Conservation (phyloP, 2,329 filamentous ascomycete species). For the Calcarisporium arbuscula region DNA sequence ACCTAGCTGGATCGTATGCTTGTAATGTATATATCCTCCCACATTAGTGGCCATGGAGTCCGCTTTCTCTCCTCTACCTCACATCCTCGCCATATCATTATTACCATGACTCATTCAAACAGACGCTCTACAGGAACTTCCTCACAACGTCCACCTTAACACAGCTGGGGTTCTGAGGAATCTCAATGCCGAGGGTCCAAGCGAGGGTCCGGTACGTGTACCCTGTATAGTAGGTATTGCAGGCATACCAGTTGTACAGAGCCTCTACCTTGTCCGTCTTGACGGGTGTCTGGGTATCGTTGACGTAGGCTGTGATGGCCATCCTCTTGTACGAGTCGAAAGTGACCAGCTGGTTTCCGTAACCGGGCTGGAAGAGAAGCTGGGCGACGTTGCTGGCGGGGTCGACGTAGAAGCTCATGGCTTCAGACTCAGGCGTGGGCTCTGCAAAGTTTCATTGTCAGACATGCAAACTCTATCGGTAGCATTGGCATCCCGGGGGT, state of each 20-base stretch:
- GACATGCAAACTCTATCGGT: no score
- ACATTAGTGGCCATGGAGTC: no score
- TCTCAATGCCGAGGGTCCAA: slow-evolving; percentile 14
- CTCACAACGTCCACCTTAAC: slow-evolving; percentile 15
- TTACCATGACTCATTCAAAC: no score
- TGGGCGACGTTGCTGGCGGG: slow-evolving; percentile 16
- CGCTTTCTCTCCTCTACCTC: no score
- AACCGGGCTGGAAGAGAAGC: slow-evolving; percentile 12
- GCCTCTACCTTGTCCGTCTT: slow-evolving; percentile 1
- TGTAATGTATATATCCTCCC: no score
- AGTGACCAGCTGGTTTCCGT: slow-evolving; percentile 15
- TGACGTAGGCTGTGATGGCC: slow-evolving; percentile 11
- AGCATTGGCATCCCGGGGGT: no score
- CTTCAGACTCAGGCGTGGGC: slow-evolving; percentile 1
- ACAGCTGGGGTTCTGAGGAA: slow-evolving; percentile 17
- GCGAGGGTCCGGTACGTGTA: slow-evolving; percentile 13
- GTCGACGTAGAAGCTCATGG: slow-evolving; percentile 14
- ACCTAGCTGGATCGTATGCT: no score
- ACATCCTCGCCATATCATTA: no score
- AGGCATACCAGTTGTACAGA: slow-evolving; percentile 15
- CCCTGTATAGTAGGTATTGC: slow-evolving; percentile 10
- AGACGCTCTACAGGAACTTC: no score
- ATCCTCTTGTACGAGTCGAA: slow-evolving; percentile 13
- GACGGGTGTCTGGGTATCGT: slow-evolving; percentile 12
- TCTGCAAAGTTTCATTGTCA: no score